Conservation (phyloP, 495 filamentous ascomycete genomes). For the Platismatia glauca region DNA sequence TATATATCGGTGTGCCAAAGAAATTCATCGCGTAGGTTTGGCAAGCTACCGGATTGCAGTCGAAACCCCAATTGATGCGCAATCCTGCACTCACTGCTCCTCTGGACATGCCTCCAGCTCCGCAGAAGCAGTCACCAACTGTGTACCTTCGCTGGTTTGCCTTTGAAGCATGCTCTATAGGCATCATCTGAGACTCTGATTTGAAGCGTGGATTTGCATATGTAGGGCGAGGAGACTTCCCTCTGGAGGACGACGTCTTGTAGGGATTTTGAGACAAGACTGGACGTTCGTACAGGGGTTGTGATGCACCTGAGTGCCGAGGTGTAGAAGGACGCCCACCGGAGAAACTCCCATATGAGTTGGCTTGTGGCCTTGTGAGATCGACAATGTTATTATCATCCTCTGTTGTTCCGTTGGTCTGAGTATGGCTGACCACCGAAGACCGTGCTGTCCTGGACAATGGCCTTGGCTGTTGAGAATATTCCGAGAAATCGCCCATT, state of each 20-base stretch:
- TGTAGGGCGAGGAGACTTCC: neutral
- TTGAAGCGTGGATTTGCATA: neutral
- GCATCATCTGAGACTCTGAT: neutral
- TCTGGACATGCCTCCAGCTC: conserved; percentile 64
- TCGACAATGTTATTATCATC: neutral
- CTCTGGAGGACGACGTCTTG: neutral
- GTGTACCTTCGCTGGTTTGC: conserved; percentile 39
- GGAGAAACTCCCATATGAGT: neutral
- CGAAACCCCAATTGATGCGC: conserved; percentile 51
- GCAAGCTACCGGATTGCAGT: conserved; percentile 47
- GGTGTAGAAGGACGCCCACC: neutral
- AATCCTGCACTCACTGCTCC: conserved; percentile 59
- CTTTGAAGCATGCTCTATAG: neutral
- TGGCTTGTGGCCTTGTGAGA: neutral
- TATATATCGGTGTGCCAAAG: conserved; percentile 33
- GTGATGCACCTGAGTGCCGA: neutral
- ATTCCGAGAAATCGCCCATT: neutral
- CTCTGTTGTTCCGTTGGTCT: neutral
- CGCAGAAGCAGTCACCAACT: conserved; percentile 65
- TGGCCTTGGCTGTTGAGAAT: neutral
- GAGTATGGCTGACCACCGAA: neutral
- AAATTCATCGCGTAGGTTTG: conserved; percentile 56
- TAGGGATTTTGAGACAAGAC: neutral
- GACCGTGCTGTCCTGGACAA: neutral
- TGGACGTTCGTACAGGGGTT: neutral